Evolutionary conservation across 176 grass and related monocot species (phyloP), one percentile per base, ranked within the genome.

Genomic region (Raddia distichophylla): DNA sequence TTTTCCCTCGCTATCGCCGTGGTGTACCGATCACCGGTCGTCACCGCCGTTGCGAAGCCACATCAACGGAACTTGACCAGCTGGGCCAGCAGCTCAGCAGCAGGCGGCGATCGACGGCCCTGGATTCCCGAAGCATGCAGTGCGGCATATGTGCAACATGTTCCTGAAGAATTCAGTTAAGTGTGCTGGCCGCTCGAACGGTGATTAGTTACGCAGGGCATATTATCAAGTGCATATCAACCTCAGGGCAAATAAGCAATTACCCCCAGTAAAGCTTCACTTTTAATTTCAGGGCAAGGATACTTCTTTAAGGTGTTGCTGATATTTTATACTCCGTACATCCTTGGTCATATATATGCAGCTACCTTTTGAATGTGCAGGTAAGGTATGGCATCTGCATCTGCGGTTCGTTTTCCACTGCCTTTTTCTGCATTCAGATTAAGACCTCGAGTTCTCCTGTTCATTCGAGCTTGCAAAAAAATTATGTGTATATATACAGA

Each of bases 21-120:
- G 7, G 12, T 71, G 17, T 52, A 71, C 7, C 48, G 7, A 34
- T 34, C 69, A 34, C 14, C 47, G 10, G 32, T 61, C 10, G 20
- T 27, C 68, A 51, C 19, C 8, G 63, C 19, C 18, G 82, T 84
- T 77, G 54, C 10, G 27, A 60, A 3, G 55, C 12, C 74, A 64
- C 47, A 72, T 85, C 75, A 64, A 64, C 19, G 3, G 27, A 27
- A 27, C 65, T 78, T 27, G 55, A 12, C 78, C 45, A 33, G 1
- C 17, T 17, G 12, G 45, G 56, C 66, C 5, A 67, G 57, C 37
- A 71, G 57, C 46, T 42, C 43, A 27, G 27, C 27, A 27, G 27
- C 27, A 27, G 27, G 27, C 27, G 27, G 27, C 27, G 33, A 35
- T 16, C 56, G 62, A 71, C 6, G 56, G 5, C 46, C 83, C 74